A percentile compares a stretch with the other conserved stretches of the same genome.
Conservation (phyloP, 345 rosid genomes). For the Luvunga scandens region DNA sequence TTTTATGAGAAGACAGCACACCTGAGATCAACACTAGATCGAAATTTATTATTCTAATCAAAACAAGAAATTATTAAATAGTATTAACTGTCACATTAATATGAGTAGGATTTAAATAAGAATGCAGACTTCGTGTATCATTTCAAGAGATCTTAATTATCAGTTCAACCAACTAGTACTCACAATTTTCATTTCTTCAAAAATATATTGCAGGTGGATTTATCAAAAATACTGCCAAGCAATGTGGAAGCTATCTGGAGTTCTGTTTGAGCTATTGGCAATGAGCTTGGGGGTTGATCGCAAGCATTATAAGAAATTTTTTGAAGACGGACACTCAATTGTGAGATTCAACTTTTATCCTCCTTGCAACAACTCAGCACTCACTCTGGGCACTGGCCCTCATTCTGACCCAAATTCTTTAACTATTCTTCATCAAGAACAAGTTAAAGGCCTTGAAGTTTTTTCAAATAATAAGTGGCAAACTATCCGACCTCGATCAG, state of each 20-base stretch:
- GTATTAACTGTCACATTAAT: no score
- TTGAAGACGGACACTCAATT: constrained; percentile 59
- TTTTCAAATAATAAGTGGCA: constrained; percentile 59
- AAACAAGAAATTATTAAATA: no score
- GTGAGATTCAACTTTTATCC: constrained; percentile 73
- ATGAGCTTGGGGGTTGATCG: constrained; percentile 52
- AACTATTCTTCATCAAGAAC: constrained; percentile 83
- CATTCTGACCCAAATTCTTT: constrained; percentile 79
- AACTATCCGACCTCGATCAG: constrained; percentile 51
- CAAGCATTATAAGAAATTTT: constrained; percentile 29
- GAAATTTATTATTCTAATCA: no score
- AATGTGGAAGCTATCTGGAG: constrained; percentile 39
- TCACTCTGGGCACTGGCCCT: constrained; percentile 87
- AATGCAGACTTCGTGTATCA: no score
- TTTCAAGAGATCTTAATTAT: no score
- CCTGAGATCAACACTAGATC: no score
- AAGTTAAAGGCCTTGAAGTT: constrained; percentile 79
- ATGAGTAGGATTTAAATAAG: no score
- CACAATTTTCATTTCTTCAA: background rate
- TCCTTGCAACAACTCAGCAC: constrained; percentile 49
- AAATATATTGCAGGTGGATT: constrained; percentile 28
- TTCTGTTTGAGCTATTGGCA: constrained; percentile 45
- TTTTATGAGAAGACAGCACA: no score
- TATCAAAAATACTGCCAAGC: constrained; percentile 51
- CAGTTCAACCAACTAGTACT: no score